Evolutionary conservation across 768 basidiomycete species (phyloP).

Genomic region (Agrocybe pediades): DNA sequence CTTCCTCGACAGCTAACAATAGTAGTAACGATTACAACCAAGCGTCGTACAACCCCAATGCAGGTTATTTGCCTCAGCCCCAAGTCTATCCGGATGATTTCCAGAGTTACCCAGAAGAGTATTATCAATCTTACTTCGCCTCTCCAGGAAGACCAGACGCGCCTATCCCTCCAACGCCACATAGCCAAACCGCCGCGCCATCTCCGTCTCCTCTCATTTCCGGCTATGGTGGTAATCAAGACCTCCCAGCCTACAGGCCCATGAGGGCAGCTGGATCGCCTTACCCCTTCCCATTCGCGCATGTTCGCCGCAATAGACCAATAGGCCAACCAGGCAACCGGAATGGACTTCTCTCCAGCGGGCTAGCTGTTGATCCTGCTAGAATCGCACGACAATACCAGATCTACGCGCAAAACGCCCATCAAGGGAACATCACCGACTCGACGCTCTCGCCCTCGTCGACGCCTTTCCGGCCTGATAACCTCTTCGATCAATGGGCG

Average conservation of each 20-base stretch:
- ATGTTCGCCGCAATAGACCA: slow-evolving; percentile 59
- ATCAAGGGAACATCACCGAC: slow-evolving; percentile 60
- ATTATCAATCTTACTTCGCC: slow-evolving; percentile 60
- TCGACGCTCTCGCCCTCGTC: slow-evolving; percentile 77
- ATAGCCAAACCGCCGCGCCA: slow-evolving; percentile 72
- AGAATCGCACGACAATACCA: slow-evolving; percentile 79
- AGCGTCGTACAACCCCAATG: slow-evolving; percentile 18
- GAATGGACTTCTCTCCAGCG: slow-evolving; percentile 27
- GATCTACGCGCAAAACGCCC: slow-evolving; percentile 69
- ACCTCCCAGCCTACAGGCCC: slow-evolving; percentile 49
- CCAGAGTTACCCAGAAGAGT: slow-evolving; percentile 60
- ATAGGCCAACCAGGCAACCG: slow-evolving; percentile 35
- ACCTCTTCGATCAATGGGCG: slow-evolving; percentile 73
- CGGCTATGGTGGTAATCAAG: slow-evolving; percentile 35
- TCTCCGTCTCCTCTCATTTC: slow-evolving; percentile 70
- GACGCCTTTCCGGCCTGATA: slow-evolving; percentile 65
- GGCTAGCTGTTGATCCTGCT: slow-evolving; percentile 58
- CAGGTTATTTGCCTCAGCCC: slow-evolving; percentile 37
- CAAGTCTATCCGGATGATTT: slow-evolving; percentile 57
- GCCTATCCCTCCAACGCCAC: slow-evolving; percentile 80
- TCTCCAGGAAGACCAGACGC: slow-evolving; percentile 62
- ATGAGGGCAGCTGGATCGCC: slow-evolving; percentile 69
- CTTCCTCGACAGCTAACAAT: background rate
- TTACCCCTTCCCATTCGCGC: slow-evolving; percentile 77
- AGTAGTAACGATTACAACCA: slow-evolving; percentile 14